phyloP scores from a whole-genome alignment of 108 stramenopile genomes.

The Fistulifera solaris region DNA sequence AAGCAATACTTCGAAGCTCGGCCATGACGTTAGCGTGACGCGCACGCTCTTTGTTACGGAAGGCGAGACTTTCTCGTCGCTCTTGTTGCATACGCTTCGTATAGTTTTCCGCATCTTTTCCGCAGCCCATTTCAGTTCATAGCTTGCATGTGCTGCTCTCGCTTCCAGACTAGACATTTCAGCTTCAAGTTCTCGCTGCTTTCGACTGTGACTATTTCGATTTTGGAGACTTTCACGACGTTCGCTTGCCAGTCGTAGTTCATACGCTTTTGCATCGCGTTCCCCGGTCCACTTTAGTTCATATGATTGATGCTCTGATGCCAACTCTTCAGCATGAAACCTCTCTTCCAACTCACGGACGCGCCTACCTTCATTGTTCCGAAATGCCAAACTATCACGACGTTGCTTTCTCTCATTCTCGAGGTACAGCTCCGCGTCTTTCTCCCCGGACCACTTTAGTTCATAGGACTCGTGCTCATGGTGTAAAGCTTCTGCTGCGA shows the following conservation, averaged over 20 bases:
- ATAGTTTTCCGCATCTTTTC: constrained; percentile 64
- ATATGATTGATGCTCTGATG: constrained; percentile 26
- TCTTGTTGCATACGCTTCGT: constrained; percentile 40
- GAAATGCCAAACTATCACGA: constrained; percentile 29
- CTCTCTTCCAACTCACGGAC: constrained; percentile 26
- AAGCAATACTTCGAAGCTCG: constrained; percentile 48
- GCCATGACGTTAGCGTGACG: constrained; percentile 60
- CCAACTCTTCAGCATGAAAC: constrained; percentile 20
- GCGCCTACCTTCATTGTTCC: constrained; percentile 27
- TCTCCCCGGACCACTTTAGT: constrained; percentile 38
- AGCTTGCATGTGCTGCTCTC: constrained; percentile 43
- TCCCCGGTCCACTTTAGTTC: constrained; percentile 40
- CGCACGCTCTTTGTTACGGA: constrained; percentile 51
- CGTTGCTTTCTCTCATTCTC: constrained; percentile 22
- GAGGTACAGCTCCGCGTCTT: constrained; percentile 30
- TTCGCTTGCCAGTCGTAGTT: constrained; percentile 24
- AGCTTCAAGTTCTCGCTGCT: constrained; percentile 21
- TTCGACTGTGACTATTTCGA: constrained; percentile 25
- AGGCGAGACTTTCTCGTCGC: constrained; percentile 50
- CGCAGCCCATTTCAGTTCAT: constrained; percentile 62
- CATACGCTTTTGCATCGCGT: constrained; percentile 34
- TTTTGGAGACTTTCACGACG: constrained; percentile 29
- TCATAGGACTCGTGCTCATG: constrained; percentile 33
- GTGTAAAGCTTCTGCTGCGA: constrained; percentile 19
- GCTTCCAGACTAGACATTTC: constrained; percentile 19